A percentile compares a stretch with the other conserved stretches of the same genome.
Evolutionary conservation across 1,284 basidiomycete species (phyloP).

Genomic region (Heterobasidion occidentale): DNA sequence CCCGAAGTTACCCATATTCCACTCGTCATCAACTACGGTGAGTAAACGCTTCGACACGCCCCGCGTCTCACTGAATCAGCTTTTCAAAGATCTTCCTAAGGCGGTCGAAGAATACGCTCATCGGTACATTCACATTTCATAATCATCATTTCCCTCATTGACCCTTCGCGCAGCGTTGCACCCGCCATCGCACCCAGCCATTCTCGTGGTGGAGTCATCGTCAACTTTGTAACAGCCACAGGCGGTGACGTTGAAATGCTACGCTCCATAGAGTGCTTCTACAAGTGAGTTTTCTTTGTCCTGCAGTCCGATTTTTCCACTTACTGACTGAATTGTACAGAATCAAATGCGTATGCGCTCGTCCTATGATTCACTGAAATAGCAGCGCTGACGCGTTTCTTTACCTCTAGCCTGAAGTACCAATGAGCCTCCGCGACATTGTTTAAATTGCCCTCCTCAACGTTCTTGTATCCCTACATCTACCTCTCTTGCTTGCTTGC

Average conservation of each 20-base stretch:
- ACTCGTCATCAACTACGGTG: conserved; percentile 88
- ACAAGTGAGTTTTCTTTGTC: conserved; percentile 50
- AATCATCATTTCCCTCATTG: neutral
- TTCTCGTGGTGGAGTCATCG: conserved; percentile 78
- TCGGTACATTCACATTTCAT: conserved; percentile 41
- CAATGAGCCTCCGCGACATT: conserved; percentile 79
- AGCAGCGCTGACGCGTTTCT: conserved; percentile 6
- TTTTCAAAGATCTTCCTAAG: conserved; percentile 73
- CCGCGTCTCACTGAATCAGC: neutral
- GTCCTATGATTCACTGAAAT: conserved; percentile 3
- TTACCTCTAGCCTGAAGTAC: conserved; percentile 68
- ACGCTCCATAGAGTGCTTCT: conserved; percentile 94
- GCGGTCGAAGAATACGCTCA: conserved; percentile 95
- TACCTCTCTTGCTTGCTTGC: conserved; percentile 27
- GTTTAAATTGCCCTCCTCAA: conserved; percentile 49
- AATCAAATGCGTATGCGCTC: conserved; percentile 77
- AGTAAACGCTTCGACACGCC: conserved; percentile 6
- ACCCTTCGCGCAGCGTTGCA: conserved; percentile 46
- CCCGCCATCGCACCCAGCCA: conserved; percentile 77
- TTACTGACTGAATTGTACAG: conserved; percentile 27
- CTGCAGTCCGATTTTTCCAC: conserved; percentile 10
- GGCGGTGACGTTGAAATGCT: conserved; percentile 98
- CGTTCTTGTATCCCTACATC: conserved; percentile 74
- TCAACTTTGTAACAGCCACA: conserved; percentile 94
- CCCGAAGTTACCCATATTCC: conserved; percentile 87